These are phyloP conservation scores for Globisporangium irregulare DNA, from an alignment of 352 stramenopile genomes.

Conservation along the genomic window DNA sequence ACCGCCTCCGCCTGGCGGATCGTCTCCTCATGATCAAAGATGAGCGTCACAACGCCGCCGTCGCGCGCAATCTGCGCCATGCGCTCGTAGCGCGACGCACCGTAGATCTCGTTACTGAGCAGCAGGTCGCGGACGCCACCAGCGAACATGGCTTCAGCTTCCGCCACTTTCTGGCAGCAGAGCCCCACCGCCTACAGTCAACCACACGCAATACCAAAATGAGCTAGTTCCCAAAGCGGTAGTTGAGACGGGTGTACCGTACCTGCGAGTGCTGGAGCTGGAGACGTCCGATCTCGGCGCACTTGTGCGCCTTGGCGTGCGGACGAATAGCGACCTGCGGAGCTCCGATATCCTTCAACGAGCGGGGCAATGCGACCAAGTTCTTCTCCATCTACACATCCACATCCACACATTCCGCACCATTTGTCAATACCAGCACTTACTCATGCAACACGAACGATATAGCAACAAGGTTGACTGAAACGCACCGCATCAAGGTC, in stretches of 20 bases:
- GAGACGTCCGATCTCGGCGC: constrained; percentile 39
- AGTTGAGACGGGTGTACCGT: background rate
- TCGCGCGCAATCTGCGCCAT: constrained; percentile 37
- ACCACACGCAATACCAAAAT: background rate
- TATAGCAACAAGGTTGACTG: background rate
- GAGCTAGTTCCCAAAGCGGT: background rate
- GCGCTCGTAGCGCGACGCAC: constrained; percentile 38
- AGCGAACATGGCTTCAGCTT: constrained; percentile 70
- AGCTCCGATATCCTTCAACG: constrained; percentile 21
- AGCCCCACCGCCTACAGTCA: constrained; percentile 33
- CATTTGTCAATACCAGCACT: no score
- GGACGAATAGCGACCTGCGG: constrained; percentile 48
- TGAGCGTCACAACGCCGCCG: constrained; percentile 48
- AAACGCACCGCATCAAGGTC: constrained; percentile 49
- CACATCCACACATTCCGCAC: background rate
- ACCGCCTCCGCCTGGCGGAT: constrained; percentile 39
- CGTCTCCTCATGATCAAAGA: constrained; percentile 52
- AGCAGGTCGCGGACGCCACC: constrained; percentile 54
- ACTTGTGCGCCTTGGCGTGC: constrained; percentile 77
- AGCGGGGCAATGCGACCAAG: constrained; percentile 32
- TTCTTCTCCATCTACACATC: constrained; percentile 50
- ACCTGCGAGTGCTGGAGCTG: constrained; percentile 47
- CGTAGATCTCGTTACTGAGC: constrained; percentile 69
- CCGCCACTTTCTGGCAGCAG: constrained; percentile 68
- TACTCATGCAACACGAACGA: background rate